Base-by-base conservation (phyloP, 371 early-diverging fungal genomes). In the Syncephalis fuscata region DNA sequence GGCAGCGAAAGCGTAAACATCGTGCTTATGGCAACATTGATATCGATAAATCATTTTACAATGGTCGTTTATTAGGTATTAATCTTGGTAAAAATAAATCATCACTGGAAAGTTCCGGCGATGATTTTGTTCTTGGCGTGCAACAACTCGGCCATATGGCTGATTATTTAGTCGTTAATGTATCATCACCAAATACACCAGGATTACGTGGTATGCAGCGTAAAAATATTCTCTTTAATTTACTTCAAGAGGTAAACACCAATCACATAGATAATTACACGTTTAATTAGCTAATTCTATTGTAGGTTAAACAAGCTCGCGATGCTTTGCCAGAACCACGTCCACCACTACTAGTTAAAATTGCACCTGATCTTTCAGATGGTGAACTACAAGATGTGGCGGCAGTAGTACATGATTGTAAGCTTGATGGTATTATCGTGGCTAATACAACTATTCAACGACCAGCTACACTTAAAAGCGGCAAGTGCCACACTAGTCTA, bases 61-160 rank as follows among this genome's bases (percentile, higher is more conserved):
- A 41, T 4, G 7, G 15, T 4, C 64, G 65, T 24, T 46, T 84
- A 37, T 59, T 89, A 41, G 90, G 88, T 15, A 65, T 88, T 50
- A 89, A 89, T 54, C 58, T 89, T 48, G 84, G 88, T 49, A 87
- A 87, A 62, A 87, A 83, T 73, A 85, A 87, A 66, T 48, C 64
- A 3, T 76, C 82, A 11, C 54, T 70, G 1, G 64, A 61, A 1
- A 61, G 65, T 39, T 68, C 71, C 16, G 62, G 68, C 45, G 64
- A 63, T 14, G 90, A 89, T 61, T 89, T 83, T 55, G 69, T 83
- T 10, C 50, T 61, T 10, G 90, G 90, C 9, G 65, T 88, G 19
- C 52, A 64, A 46, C 51, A 36, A 39, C 64, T 89, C 15, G 84
- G 80, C 26, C 63, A 65, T 4, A 77, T 64, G 48, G 90, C 86